Conservation (phyloP, 257 asterid species). For the Plantago elongata region DNA sequence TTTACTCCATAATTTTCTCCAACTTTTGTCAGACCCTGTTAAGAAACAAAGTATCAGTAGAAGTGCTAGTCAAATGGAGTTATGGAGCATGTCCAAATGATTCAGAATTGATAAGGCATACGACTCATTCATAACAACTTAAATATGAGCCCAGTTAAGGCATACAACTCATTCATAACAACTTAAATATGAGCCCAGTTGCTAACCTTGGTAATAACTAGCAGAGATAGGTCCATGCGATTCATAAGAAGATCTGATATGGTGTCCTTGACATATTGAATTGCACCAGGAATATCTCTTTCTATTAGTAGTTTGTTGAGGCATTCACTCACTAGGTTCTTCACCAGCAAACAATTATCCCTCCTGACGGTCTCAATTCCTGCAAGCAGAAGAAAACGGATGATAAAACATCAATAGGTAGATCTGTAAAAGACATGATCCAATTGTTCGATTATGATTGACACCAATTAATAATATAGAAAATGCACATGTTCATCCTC, state of each 20-base stretch:
- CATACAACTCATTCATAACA: slow-evolving; percentile 1
- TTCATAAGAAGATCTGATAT: slow-evolving; percentile 96
- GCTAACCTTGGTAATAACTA: slow-evolving; percentile 91
- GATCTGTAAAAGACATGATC: no score
- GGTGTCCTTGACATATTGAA: slow-evolving; percentile 85
- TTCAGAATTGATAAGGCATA: slow-evolving; percentile 10
- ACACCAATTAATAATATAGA: slow-evolving; percentile 12
- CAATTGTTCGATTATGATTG: no score
- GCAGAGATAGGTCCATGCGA: slow-evolving; percentile 96
- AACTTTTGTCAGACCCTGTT: slow-evolving; percentile 91
- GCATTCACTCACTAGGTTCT: slow-evolving; percentile 85
- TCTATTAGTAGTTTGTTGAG: slow-evolving; percentile 91
- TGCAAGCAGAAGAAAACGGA: slow-evolving; percentile 26
- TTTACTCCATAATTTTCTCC: slow-evolving; percentile 98
- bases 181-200: slow-evolving; percentile 9
- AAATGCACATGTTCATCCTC: slow-evolving; percentile 15
- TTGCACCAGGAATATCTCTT: slow-evolving; percentile 93
- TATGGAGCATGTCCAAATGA: slow-evolving; percentile 13
- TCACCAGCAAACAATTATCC: slow-evolving; percentile 94
- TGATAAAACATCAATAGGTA: no score
- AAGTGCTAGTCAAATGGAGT: slow-evolving; percentile 6
- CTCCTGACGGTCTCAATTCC: slow-evolving; percentile 98
- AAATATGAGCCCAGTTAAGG: slow-evolving; percentile 12
- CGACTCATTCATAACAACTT: not conserved
- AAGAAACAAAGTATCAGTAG: slow-evolving; percentile 20